These are phyloP conservation scores for Acanthamoeba healyi DNA, from an alignment of 208 protist genomes.

Conservation along the genomic window DNA sequence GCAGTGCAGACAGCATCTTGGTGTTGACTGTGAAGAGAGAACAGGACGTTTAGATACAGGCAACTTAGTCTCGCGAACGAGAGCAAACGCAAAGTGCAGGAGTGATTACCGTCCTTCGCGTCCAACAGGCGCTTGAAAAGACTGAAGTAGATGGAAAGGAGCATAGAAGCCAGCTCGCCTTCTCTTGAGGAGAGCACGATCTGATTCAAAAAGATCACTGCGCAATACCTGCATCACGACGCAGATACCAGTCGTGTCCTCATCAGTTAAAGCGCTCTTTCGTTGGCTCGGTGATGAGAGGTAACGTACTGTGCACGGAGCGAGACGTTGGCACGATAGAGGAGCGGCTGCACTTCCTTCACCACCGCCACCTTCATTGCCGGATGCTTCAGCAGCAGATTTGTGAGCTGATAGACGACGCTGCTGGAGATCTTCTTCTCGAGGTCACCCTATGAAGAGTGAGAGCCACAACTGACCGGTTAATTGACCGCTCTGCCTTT, in stretches of 20 bases:
- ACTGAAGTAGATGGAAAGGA: conserved; percentile 82
- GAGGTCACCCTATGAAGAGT: conserved; percentile 74
- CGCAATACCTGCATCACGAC: conserved; percentile 76
- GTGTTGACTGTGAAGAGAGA: not conserved
- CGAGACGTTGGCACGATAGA: conserved; percentile 81
- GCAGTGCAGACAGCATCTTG: conserved; percentile 79
- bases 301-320: conserved; percentile 78
- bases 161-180: conserved; percentile 62
- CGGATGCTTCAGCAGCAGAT: conserved; percentile 75
- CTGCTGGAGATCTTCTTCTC: conserved; percentile 79
- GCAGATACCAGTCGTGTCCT: not conserved
- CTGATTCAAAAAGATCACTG: conserved; percentile 83
- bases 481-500: too few species aligned
- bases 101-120: conserved; percentile 1
- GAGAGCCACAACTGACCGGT: too few species aligned
- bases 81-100: too few species aligned
- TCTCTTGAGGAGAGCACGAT: conserved; percentile 73
- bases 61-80: too few species aligned
- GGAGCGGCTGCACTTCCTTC: conserved; percentile 78
- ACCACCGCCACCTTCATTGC: conserved; percentile 82
- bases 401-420: conserved; percentile 68
- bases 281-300: not conserved
- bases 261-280: not conserved
- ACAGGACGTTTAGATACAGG: not conserved
- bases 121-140: conserved; percentile 74